Conservation (phyloP, 345 rosid genomes). For the Theobroma cacao region DNA sequence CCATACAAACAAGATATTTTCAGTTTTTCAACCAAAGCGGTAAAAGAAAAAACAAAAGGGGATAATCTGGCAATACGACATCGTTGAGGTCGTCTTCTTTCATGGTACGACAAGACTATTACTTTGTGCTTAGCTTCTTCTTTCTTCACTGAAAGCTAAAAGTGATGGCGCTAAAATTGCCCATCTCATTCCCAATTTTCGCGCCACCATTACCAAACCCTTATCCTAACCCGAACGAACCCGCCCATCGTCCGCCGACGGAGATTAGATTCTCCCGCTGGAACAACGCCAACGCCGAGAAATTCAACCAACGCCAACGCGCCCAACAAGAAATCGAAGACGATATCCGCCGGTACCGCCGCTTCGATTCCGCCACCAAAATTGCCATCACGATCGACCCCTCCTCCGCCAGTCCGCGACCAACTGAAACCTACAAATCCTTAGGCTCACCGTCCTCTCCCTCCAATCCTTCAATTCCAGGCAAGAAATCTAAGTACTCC, state of each 20-base stretch:
- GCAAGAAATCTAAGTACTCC: conserved; percentile 76
- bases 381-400: conserved; percentile 35
- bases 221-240: conserved; percentile 12
- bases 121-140: neutral
- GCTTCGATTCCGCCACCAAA: conserved; percentile 21
- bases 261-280: conserved; percentile 70
- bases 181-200: conserved; percentile 61
- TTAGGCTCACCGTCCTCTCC: conserved; percentile 75
- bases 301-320: conserved; percentile 63
- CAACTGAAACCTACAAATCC: conserved; percentile 47
- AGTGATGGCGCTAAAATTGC: conserved; percentile 64
- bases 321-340: conserved; percentile 64
- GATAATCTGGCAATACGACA: neutral
- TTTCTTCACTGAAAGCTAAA: neutral
- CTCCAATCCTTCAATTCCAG: conserved; percentile 72
- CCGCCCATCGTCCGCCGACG: conserved; percentile 34
- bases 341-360: conserved; percentile 64
- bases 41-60: neutral
- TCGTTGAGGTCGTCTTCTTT: neutral
- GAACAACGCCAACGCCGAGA: conserved; percentile 73
- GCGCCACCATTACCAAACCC: conserved; percentile 33
- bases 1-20: neutral
- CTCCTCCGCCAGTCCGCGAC: neutral
- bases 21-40: neutral
- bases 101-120: neutral